These are phyloP conservation scores for Hypoxylon sp. DNA, from an alignment of 2,329 filamentous ascomycete genomes.

Conservation along the genomic window DNA sequence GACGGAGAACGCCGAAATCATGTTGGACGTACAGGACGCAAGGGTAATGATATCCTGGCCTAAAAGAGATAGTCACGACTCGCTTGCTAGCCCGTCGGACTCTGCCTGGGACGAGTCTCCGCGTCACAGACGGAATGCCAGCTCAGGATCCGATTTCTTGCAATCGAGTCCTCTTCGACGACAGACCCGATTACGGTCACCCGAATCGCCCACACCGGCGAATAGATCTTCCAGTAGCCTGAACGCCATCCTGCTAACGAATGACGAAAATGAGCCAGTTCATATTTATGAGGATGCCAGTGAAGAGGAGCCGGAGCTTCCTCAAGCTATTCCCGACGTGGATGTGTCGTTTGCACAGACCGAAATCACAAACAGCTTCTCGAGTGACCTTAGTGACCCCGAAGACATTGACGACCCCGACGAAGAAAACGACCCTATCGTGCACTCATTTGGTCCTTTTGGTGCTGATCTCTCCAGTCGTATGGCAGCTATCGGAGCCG, in stretches of 20 bases:
- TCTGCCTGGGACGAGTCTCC: slow-evolving; percentile 78
- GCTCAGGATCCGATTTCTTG: slow-evolving; percentile 58
- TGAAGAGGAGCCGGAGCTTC: slow-evolving; percentile 65
- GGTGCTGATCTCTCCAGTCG: slow-evolving; percentile 86
- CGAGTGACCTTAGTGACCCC: slow-evolving; percentile 67
- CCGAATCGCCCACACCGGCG: slow-evolving; percentile 73
- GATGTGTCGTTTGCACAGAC: slow-evolving; percentile 62
- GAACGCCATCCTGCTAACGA: slow-evolving; percentile 58
- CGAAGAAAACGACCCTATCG: slow-evolving; percentile 93
- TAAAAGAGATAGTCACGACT: slow-evolving; percentile 63
- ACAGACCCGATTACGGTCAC: slow-evolving; percentile 73
- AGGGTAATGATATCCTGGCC: slow-evolving; percentile 94
- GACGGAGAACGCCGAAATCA: slow-evolving; percentile 87
- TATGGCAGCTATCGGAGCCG: slow-evolving; percentile 79
- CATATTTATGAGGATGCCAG: slow-evolving; percentile 80
- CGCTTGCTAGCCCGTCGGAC: slow-evolving; percentile 67
- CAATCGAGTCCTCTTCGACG: slow-evolving; percentile 71
- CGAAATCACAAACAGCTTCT: slow-evolving; percentile 65
- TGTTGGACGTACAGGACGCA: slow-evolving; percentile 94
- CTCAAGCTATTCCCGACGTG: slow-evolving; percentile 47
- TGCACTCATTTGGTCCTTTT: slow-evolving; percentile 92
- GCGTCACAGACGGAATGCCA: slow-evolving; percentile 51
- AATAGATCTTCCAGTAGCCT: slow-evolving; percentile 58
- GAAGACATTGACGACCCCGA: slow-evolving; percentile 84
- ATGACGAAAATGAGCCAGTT: slow-evolving; percentile 60